Percentiles rank a stretch among this genome's conserved stretches.
These are phyloP conservation scores for Sutorius australiensis DNA, from an alignment of 768 basidiomycete genomes.

Conservation along the genomic window DNA sequence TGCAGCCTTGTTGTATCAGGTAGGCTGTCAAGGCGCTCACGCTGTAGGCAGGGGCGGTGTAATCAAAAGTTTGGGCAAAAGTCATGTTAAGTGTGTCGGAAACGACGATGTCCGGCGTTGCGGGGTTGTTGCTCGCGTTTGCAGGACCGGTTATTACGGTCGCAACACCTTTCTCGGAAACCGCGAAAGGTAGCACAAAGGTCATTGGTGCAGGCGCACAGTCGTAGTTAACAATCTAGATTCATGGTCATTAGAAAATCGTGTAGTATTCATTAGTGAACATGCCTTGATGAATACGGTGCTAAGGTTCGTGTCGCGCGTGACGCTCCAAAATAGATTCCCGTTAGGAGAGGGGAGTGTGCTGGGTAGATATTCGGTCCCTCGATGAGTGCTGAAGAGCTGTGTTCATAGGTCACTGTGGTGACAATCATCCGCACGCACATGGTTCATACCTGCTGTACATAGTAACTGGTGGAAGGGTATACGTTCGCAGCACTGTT, in stretches of 20 bases:
- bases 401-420: conserved; percentile 14
- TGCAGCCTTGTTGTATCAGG: conserved; percentile 2
- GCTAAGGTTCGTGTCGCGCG: conserved; percentile 16
- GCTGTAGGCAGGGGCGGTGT: conserved; percentile 48
- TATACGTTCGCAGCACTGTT: conserved; percentile 47
- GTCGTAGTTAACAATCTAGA: no score
- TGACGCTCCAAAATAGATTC: conserved; percentile 61
- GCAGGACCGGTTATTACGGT: no score
- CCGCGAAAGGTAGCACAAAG: no score
- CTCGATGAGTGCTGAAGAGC: conserved; percentile 60
- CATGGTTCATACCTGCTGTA: conserved; percentile 44
- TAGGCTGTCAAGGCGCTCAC: conserved; percentile 33
- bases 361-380: conserved; percentile 58
- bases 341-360: conserved; percentile 48
- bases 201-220: no score
- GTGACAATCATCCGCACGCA: no score
- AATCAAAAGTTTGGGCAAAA: conserved; percentile 53
- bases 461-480: conserved; percentile 57
- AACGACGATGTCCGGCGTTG: no score
- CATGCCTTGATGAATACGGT: conserved; percentile 55
- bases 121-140: conserved; percentile 3
- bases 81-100: background rate
- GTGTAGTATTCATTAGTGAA: no score
- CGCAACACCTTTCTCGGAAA: no score
- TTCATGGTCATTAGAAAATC: no score